Evolutionary conservation across 805 yeast genomes (phyloP), one percentile per base, ranked within the genome.

Genomic region (Blastobotrys attinorum): DNA sequence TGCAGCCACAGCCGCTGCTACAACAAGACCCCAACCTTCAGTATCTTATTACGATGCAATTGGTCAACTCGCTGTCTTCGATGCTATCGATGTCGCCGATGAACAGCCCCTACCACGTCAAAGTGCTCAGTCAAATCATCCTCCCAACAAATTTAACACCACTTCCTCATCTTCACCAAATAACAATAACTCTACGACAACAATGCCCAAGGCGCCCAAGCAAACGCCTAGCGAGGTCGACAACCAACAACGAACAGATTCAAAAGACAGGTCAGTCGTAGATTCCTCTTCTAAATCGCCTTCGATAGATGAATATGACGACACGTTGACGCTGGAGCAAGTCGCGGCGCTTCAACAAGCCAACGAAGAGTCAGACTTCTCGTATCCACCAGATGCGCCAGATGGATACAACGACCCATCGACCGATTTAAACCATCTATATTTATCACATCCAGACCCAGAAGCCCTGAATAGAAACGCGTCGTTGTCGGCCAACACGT

Each of bases 361-460:
- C 10, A 11, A 25, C 11, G 29, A 25, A 7, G 29, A 25, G 29
- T 8, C 16, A 8, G 33, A 22, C 15, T 36, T 32, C 18, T 18
- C 32, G 20, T 42, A 42, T 20, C 45, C 45, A 3, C 45, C 45
- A 3, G 40, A 40, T 3, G 35, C 45, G n/a, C 45, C 45, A 16
- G 18, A 23, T 5, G 45, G 32, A 13, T 42, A 42, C 31, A 25
- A 15, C 31, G 43, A 39, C 29, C n/a, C n/a, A n/a, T 29, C 16
- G n/a, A 3, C 25, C 15, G 37, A 35, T 11, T 8, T 39, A 15
- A 32, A 39, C 21, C 41, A 38, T 21, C 41, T 16, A 3, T 38
- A 38, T 25, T 16, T 38, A n/a, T 38, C 41, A n/a, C 41, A 38
- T 38, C 32, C 41, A 17, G 22, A 16, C 8, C 16, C 32, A 7